Percentiles rank a stretch among this genome's conserved stretches.
Evolutionary conservation across 2,329 filamentous ascomycete genomes (phyloP).

Genomic region (Bretziella fagacearum): DNA sequence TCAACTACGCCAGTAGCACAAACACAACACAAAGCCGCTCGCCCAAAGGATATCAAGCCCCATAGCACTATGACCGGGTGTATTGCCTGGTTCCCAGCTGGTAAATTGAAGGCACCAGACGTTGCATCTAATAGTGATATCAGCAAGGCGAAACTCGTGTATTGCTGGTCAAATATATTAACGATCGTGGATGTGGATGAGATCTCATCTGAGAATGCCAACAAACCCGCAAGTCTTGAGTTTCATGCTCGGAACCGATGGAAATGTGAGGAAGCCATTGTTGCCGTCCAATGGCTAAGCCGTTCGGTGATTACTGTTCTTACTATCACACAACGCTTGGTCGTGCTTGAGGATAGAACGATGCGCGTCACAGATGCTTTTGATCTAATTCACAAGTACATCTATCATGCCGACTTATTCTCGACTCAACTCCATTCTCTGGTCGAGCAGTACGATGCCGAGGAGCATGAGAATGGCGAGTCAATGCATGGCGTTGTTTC

Average conservation of each 20-base stretch:
- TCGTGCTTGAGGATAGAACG: conserved; percentile 77
- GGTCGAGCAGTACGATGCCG: conserved; percentile 61
- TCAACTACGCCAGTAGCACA: conserved; percentile 93
- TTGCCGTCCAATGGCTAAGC: conserved; percentile 91
- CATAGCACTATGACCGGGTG: conserved; percentile 90
- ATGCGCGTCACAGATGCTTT: conserved; percentile 91
- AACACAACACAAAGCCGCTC: conserved; percentile 83
- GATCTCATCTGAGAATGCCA: conserved; percentile 46
- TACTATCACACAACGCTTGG: conserved; percentile 82
- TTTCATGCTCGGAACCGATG: conserved; percentile 77
- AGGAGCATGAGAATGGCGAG: conserved; percentile 48
- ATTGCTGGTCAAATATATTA: conserved; percentile 97
- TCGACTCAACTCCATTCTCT: conserved; percentile 69
- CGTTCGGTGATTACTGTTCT: conserved; percentile 80
- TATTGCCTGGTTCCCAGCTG: conserved; percentile 91
- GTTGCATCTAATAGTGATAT: conserved; percentile 47
- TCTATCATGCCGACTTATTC: conserved; percentile 82
- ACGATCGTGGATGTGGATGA: conserved; percentile 83
- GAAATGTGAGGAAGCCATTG: conserved; percentile 88
- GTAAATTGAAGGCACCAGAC: conserved; percentile 68
- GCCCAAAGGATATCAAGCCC: conserved; percentile 77
- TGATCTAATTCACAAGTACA: conserved; percentile 78
- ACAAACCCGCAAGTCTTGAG: conserved; percentile 59
- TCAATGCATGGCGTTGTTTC: conserved; percentile 92
- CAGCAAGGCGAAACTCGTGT: conserved; percentile 76